These are phyloP conservation scores for Oehlia diaphana DNA, from an alignment of 192 early-diverging fungal species.

Conservation along the genomic window DNA sequence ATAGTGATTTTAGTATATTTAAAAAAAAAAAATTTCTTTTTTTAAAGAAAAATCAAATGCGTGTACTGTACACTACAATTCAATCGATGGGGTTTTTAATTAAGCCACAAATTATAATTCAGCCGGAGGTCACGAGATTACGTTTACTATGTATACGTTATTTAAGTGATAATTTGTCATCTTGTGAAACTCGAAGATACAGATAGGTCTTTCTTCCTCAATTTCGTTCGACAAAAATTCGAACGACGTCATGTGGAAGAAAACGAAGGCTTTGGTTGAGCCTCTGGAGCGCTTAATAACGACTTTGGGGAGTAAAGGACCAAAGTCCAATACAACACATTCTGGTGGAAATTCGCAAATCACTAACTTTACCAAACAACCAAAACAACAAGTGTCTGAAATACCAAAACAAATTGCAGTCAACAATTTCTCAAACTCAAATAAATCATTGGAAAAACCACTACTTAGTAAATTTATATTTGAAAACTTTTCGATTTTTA, in stretches of 20 bases:
- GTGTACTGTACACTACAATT: too few species aligned
- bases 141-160: too few species aligned
- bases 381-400: neutral
- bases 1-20: too few species aligned
- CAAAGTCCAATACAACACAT: neutral
- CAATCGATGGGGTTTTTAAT: too few species aligned
- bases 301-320: neutral
- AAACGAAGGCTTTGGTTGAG: slow-evolving; percentile 4
- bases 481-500: slow-evolving; percentile 1
- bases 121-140: too few species aligned
- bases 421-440: neutral
- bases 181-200: too few species aligned
- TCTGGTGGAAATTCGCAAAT: neutral
- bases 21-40: too few species aligned
- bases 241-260: neutral
- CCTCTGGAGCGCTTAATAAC: slow-evolving; percentile 10
- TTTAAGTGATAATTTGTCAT: too few species aligned
- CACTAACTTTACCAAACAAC: neutral
- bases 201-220: neutral
- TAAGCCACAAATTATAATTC: too few species aligned
- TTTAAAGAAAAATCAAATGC: too few species aligned
- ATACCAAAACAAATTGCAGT: neutral
- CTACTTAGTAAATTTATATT: neutral
- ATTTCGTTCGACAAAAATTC: neutral
- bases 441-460: neutral